Evolutionary conservation across 1,284 basidiomycete species (phyloP), one percentile per base, ranked within the genome.

Genomic region (Microbotryum violaceum): DNA sequence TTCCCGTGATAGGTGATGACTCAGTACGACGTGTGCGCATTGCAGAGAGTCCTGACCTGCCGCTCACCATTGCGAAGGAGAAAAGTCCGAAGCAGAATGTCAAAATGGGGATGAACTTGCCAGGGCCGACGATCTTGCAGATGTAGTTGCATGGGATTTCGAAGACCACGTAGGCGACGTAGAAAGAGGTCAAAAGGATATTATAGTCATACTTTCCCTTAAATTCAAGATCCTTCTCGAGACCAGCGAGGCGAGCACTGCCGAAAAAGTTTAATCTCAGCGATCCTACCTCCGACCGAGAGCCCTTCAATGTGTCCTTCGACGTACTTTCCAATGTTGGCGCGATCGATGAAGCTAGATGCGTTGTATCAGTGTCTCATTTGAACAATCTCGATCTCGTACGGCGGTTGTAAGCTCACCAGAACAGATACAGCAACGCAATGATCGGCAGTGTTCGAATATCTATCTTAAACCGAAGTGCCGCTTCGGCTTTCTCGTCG

Each of bases 81-180:
- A 62, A 62, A 4, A 70, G 56, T n/a, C 63, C 66, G 52, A 67
- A 70, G 8, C 50, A 23, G 54, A 73, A 67, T 0, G 71, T 63
- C 61, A 72, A 70, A 44, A 66, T 29, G 23, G 75, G 74, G n/a
- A 76, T 63, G 52, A 62, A 70, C 29, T 44, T 50, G 21, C 65
- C 64, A 6, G 84, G 82, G 3, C 84, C 83, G 14, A 85, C 74
- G 53, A 73, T 74, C 80, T 84, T 68, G 33, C 76, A 65, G 48
- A 84, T 62, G 47, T 85, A 72, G 66, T 84, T 85, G 16, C 80
- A 81, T 3, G 84, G 84, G 20, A 86, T 72, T 66, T 85, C 83
- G 27, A 70, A 71, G 16, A 75, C 71, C 49, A 83, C 82, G 66
- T 85, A 86, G 1, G 83, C 83, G 20, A 82, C 81, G 60, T 64